Base-by-base conservation (phyloP, 768 basidiomycete species). In the Tricholoma terreum region DNA sequence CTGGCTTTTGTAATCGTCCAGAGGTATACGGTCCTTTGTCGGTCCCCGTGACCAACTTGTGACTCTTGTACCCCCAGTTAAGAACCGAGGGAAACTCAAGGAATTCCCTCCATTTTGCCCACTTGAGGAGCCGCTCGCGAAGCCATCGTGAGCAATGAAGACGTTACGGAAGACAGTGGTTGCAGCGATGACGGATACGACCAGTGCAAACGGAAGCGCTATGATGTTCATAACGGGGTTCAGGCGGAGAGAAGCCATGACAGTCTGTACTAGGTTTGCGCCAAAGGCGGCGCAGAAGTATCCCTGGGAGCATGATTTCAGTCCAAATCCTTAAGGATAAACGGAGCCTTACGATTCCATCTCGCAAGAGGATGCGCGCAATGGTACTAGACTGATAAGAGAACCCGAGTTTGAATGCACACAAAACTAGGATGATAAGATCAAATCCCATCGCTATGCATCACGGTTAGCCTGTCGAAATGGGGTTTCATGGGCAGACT, bases 181-280 rank as follows among this genome's bases (percentile, higher is more conserved):
- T 0, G 72, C 63, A 0, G 71, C 73, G 17, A 73, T 71, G n/a
- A 67, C 70, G 14, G 71, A 72, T 11, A 74, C 69, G n/a, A 74
- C 70, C 31, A 70, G 59, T 5, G 71, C 70, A 57, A 72, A 74
- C 2, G 73, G 68, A 4, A 74, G 62, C 3, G 65, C 64, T 31
- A 72, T 69, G 52, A 72, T 68, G 60, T 72, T 72, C 69, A 74
- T 70, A 19, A 72, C 69, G 9, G 73, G 73, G 52, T 74, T 72
- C 22, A 71, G 61, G 2, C 66, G 65, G 3, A 74, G 64, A 6
- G 64, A 51, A 5, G 70, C 71, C 53, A 72, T 64, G 55, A 74
- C 58, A 22, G 68, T 74, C 55, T 71, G 73, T 1, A 73, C 54
- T 19, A 74, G 60, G 58, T 74, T 74, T 43, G 71, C 71, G 31